A percentile compares a stretch with the other conserved stretches of the same genome.
Evolutionary conservation across 2,329 filamentous ascomycete genomes (phyloP).

Genomic region (Epichloe glyceriae): DNA sequence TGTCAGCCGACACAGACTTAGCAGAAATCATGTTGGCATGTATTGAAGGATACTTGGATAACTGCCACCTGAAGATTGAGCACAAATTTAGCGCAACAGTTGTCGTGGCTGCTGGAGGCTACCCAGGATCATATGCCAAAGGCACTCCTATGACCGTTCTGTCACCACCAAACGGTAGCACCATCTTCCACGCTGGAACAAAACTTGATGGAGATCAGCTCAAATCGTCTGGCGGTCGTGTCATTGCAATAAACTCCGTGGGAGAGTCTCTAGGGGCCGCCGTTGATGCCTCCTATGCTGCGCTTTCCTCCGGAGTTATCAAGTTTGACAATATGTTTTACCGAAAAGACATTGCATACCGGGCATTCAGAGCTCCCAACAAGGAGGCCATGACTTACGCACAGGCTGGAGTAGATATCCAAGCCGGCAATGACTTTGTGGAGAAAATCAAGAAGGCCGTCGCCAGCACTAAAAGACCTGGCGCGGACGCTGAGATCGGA

Average conservation of each 20-base stretch:
- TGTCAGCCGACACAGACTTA: constrained; percentile 68
- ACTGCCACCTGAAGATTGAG: constrained; percentile 54
- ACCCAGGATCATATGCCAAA: constrained; percentile 76
- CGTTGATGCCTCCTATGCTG: constrained; percentile 76
- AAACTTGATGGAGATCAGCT: constrained; percentile 49
- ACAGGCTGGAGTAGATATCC: constrained; percentile 84
- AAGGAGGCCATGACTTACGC: constrained; percentile 70
- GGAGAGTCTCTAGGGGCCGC: constrained; percentile 62
- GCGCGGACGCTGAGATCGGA: constrained; percentile 85
- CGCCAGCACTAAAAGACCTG: constrained; percentile 69
- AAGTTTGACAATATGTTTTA: constrained; percentile 83
- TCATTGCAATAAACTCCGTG: constrained; percentile 83
- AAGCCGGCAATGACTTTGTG: constrained; percentile 86
- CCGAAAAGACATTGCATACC: constrained; percentile 82
- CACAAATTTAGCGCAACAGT: constrained; percentile 73
- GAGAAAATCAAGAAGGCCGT: constrained; percentile 84
- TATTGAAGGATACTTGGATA: constrained; percentile 59
- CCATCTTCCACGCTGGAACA: constrained; percentile 91
- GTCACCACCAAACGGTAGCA: constrained; percentile 31
- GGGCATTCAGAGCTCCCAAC: constrained; percentile 42
- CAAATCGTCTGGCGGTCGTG: constrained; percentile 71
- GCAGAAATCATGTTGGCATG: constrained; percentile 83
- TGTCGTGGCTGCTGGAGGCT: constrained; percentile 85
- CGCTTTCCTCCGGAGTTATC: constrained; percentile 54
- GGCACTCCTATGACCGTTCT: constrained; percentile 48